Conservation (phyloP, 1,284 basidiomycete species). For the Ustilago curta region DNA sequence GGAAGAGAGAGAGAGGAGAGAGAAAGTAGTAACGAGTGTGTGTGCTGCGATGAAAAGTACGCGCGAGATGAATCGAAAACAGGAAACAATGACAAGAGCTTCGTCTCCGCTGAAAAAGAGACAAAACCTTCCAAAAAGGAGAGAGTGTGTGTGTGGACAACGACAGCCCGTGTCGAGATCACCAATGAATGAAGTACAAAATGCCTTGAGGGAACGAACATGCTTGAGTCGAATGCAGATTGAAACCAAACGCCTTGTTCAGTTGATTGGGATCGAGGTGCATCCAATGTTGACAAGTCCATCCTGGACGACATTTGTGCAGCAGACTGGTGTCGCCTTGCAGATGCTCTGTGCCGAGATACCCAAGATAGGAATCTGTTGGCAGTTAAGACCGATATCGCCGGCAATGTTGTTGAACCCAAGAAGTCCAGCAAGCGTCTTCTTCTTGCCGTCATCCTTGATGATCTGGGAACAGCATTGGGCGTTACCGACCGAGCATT, state of each 20-base stretch:
- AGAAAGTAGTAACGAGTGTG: conserved; percentile 10
- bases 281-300: conserved; percentile 60
- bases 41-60: conserved; percentile 10
- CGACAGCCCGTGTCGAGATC: conserved; percentile 36
- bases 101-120: conserved; percentile 11
- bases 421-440: conserved; percentile 51
- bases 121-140: conserved; percentile 9
- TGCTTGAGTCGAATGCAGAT: conserved; percentile 3
- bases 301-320: conserved; percentile 54
- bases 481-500: conserved; percentile 50
- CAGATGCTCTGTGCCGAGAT: conserved; percentile 44
- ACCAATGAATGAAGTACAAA: conserved; percentile 5
- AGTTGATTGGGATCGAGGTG: conserved; percentile 59
- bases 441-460: conserved; percentile 51
- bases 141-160: conserved; percentile 9
- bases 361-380: conserved; percentile 50
- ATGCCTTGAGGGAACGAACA: conserved; percentile 16
- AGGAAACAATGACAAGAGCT: conserved; percentile 25
- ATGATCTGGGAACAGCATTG: conserved; percentile 56
- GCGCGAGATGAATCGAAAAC: conserved; percentile 12
- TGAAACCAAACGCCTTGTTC: conserved; percentile 3
- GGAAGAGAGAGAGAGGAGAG: neutral
- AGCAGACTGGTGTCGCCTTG: conserved; percentile 56
- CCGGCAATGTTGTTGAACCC: conserved; percentile 50
- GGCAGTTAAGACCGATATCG: conserved; percentile 53